These are phyloP conservation scores for Thuidium tamariscinum DNA, from an alignment of 225 moss, liverwort and hornwort species.

Conservation along the genomic window DNA sequence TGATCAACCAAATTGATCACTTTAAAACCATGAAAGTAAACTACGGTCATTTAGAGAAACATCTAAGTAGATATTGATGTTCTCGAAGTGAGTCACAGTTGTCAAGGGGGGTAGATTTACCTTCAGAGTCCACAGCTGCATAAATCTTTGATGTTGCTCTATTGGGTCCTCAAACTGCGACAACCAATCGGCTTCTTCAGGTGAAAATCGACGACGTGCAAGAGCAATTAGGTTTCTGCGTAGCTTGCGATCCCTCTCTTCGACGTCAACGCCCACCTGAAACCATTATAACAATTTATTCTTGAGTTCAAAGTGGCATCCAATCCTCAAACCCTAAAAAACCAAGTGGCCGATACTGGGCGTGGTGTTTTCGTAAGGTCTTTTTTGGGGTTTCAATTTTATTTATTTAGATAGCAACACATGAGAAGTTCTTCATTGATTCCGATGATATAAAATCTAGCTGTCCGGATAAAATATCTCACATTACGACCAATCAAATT, in stretches of 20 bases:
- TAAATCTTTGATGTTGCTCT: conserved; percentile 65
- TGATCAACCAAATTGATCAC: not conserved
- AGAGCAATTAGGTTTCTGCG: conserved; percentile 57
- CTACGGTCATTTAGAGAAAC: not conserved
- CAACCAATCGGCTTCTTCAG: conserved; percentile 78
- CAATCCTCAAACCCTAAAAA: not conserved
- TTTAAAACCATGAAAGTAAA: not conserved
- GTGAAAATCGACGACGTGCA: conserved; percentile 61
- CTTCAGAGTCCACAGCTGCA: conserved; percentile 92
- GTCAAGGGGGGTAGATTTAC: not conserved
- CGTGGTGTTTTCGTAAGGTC: not conserved
- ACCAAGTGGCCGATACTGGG: not conserved
- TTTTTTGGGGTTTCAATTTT: not conserved
- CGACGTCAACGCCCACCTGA: conserved; percentile 87
- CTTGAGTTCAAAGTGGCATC: not conserved
- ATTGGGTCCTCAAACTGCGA: conserved; percentile 31
- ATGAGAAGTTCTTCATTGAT: not conserved
- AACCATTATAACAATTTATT: not conserved
- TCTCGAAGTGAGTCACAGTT: not conserved
- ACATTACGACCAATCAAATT: not conserved
- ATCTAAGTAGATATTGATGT: not conserved
- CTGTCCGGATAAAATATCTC: not conserved
- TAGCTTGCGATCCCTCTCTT: conserved; percentile 65
- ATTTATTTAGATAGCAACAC: not conserved
- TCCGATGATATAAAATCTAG: not conserved